Conservation (phyloP, 805 yeast genomes). For the Cyberlindnera euphorbiiphila region DNA sequence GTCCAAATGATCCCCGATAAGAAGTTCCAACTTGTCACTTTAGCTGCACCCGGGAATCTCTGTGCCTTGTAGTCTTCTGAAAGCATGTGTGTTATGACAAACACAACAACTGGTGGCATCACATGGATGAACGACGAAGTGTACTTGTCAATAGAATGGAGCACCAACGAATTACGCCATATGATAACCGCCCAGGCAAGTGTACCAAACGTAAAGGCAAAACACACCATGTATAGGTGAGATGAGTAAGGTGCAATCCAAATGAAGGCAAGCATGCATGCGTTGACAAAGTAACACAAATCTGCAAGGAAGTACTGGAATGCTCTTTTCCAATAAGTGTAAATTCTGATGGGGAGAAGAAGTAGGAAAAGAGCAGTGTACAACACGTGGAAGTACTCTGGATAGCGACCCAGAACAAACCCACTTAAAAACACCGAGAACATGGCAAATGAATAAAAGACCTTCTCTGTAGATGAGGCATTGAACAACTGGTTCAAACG, state of each 20-base stretch:
- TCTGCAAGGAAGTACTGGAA: slow-evolving; percentile 90
- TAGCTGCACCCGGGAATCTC: slow-evolving; percentile 80
- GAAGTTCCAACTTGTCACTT: slow-evolving; percentile 67
- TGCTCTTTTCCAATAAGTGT: slow-evolving; percentile 73
- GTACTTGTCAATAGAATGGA: slow-evolving; percentile 88
- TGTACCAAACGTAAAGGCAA: slow-evolving; percentile 85
- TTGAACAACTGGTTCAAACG: slow-evolving; percentile 35
- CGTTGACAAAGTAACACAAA: slow-evolving; percentile 86
- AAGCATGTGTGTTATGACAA: slow-evolving; percentile 77
- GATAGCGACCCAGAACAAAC: slow-evolving; percentile 69
- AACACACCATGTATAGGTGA: slow-evolving; percentile 74
- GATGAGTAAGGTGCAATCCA: slow-evolving; percentile 81
- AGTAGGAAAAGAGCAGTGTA: slow-evolving; percentile 60
- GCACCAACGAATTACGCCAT: slow-evolving; percentile 90
- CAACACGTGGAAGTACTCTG: slow-evolving; percentile 70
- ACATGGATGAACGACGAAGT: slow-evolving; percentile 89
- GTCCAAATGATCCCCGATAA: slow-evolving; percentile 71
- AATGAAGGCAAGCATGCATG: slow-evolving; percentile 60
- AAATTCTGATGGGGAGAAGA: slow-evolving; percentile 79
- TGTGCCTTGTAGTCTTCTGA: slow-evolving; percentile 41
- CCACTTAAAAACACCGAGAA: slow-evolving; percentile 70
- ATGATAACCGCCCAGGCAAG: slow-evolving; percentile 90
- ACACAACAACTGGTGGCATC: slow-evolving; percentile 84
- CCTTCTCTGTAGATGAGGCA: slow-evolving; percentile 62
- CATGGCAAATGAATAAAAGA: slow-evolving; percentile 73